A percentile compares a stretch with the other conserved stretches of the same genome.
Evolutionary conservation across 352 stramenopile genomes (phyloP).

Genomic region (Globisporangium cystogenes): DNA sequence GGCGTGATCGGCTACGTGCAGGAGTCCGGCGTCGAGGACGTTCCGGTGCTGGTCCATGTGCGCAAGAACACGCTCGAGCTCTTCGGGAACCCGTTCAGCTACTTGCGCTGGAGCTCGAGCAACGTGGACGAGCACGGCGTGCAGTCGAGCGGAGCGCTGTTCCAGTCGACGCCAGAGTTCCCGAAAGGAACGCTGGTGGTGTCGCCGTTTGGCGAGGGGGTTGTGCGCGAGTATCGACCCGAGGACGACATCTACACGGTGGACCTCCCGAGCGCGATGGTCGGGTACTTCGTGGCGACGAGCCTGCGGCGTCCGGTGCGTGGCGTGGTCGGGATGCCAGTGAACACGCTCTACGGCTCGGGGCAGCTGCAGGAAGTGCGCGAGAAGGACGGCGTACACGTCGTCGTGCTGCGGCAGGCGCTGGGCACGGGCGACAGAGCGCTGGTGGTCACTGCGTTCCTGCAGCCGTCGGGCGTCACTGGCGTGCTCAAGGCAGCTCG

Average conservation of each 20-base stretch:
- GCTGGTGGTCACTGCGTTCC: slow-evolving; percentile 45
- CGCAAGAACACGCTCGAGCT: slow-evolving; percentile 70
- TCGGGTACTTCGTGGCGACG: slow-evolving; percentile 41
- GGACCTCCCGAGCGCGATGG: slow-evolving; percentile 27
- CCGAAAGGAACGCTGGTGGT: slow-evolving; percentile 39
- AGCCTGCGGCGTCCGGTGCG: slow-evolving; percentile 33
- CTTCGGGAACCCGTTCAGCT: slow-evolving; percentile 64
- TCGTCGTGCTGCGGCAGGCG: slow-evolving; percentile 56
- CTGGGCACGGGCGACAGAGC: slow-evolving; percentile 21
- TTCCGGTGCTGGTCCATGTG: slow-evolving; percentile 15
- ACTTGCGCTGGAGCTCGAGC: slow-evolving; percentile 41
- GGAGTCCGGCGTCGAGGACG: slow-evolving; percentile 26
- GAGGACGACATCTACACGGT: slow-evolving; percentile 56
- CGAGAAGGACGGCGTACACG: slow-evolving; percentile 58
- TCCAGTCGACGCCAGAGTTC: slow-evolving; percentile 19
- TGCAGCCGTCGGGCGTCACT: slow-evolving; percentile 51
- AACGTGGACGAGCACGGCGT: slow-evolving; percentile 10
- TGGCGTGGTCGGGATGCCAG: slow-evolving; percentile 48
- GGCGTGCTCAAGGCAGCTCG: slow-evolving; percentile 57
- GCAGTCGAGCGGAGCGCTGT: slow-evolving; percentile 10
- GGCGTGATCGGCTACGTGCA: slow-evolving; percentile 52
- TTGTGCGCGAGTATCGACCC: slow-evolving; percentile 37
- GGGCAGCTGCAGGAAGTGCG: slow-evolving; percentile 57
- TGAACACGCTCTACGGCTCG: slow-evolving; percentile 65
- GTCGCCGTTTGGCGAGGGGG: slow-evolving; percentile 65